Evolutionary conservation across 345 rosid genomes (phyloP).

Genomic region (Citrus reticulata): DNA sequence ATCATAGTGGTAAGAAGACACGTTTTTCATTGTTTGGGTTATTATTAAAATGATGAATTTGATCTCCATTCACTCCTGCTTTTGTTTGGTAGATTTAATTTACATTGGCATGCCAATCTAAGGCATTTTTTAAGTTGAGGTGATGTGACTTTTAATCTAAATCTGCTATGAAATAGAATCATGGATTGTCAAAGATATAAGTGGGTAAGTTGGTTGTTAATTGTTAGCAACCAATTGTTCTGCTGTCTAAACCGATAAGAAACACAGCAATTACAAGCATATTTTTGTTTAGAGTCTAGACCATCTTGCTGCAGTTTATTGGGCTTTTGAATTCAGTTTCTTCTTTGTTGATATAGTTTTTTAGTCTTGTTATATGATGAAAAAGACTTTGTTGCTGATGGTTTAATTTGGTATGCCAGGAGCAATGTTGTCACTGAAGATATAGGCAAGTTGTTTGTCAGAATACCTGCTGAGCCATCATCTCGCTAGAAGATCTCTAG

Average conservation of each 20-base stretch:
- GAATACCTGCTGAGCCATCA: conserved; percentile 44
- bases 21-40: not conserved
- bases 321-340: not conserved
- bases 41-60: not conserved
- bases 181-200: too few species aligned
- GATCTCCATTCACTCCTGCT: not conserved
- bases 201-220: too few species aligned
- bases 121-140: not conserved
- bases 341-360: not conserved
- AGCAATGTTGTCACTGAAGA: conserved; percentile 97
- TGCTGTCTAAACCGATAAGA: not conserved
- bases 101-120: not conserved
- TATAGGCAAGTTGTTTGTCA: conserved; percentile 76
- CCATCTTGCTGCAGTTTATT: not conserved
- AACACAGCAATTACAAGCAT: not conserved
- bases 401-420: conserved; percentile 36
- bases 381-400: conserved; percentile 5
- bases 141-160: too few species aligned
- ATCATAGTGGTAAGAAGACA: not conserved
- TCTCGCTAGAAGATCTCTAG: conserved; percentile 25
- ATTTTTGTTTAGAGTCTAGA: not conserved
- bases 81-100: not conserved
- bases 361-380: not conserved
- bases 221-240: too few species aligned
- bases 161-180: too few species aligned